Evolutionary conservation across 768 basidiomycete genomes (phyloP).

Genomic region (Boletus fagicola): DNA sequence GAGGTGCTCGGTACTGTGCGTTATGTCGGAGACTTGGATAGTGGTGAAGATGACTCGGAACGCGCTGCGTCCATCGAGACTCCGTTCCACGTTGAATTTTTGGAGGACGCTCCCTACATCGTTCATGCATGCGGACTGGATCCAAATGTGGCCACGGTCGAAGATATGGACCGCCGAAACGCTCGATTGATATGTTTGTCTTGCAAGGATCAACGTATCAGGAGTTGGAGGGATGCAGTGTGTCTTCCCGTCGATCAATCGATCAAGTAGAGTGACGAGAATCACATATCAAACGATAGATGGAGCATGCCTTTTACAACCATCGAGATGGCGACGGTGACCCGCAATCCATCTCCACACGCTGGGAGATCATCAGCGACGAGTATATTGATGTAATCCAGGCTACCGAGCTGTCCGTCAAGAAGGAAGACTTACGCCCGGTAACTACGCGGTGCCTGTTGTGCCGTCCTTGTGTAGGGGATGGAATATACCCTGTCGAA

Average conservation of each 20-base stretch:
- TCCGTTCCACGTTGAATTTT: background rate
- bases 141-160: background rate
- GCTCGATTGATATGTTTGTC: background rate
- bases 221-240: slow-evolving; percentile 3
- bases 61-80: background rate
- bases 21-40: no score
- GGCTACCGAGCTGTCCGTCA: background rate
- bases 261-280: background rate
- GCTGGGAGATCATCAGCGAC: background rate
- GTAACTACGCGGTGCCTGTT: slow-evolving; percentile 1
- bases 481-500: background rate
- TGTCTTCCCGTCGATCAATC: background rate
- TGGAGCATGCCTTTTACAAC: background rate
- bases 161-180: slow-evolving; percentile 3
- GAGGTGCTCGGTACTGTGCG: background rate
- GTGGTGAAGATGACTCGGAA: no score
- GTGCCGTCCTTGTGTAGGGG: slow-evolving; percentile 8
- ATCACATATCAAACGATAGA: background rate
- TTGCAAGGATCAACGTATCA: background rate
- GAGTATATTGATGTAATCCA: background rate
- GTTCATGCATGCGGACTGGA: slow-evolving; percentile 4
- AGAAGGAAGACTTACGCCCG: no score
- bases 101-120: background rate
- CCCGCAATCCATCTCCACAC: background rate
- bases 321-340: no score